Percentiles rank a stretch among this genome's conserved stretches.
Evolutionary conservation across 1,284 basidiomycete genomes (phyloP).

Genomic region (Gomphus sp.): DNA sequence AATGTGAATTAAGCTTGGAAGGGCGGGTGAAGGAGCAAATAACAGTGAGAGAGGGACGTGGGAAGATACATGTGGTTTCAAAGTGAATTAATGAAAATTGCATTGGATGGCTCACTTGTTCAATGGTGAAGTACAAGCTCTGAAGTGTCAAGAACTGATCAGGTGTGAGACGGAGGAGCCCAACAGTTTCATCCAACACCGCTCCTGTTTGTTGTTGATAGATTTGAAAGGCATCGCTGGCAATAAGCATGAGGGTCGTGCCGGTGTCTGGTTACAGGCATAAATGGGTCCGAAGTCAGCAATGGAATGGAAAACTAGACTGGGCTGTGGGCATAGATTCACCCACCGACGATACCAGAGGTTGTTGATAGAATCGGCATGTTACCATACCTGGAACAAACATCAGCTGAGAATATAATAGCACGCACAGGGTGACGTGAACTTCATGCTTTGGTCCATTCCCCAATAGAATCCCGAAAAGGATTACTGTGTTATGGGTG

Average conservation of each 20-base stretch:
- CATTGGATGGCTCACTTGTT: not conserved
- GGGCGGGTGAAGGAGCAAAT: no score
- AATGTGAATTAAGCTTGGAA: not conserved
- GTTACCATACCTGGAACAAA: constrained; percentile 23
- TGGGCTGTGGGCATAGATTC: not conserved
- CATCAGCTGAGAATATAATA: not conserved
- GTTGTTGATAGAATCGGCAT: constrained; percentile 28
- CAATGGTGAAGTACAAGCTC: constrained; percentile 14
- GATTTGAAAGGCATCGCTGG: constrained; percentile 6
- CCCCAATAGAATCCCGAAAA: constrained; percentile 17
- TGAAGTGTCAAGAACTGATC: constrained; percentile 11
- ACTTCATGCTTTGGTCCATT: constrained; percentile 13
- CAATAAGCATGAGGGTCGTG: constrained; percentile 9
- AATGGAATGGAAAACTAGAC: not conserved
- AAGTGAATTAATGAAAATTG: no score
- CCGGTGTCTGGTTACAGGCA: constrained; percentile 5
- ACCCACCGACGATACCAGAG: constrained; percentile 36
- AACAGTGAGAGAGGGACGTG: no score
- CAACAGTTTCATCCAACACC: constrained; percentile 12
- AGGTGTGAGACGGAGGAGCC: constrained; percentile 12
- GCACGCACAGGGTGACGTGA: not conserved
- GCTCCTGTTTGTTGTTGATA: constrained; percentile 12
- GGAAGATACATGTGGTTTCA: no score
- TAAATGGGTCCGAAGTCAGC: no score
- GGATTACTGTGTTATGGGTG: constrained; percentile 21